Evolutionary conservation across 768 basidiomycete genomes (phyloP), one percentile per base, ranked within the genome.

Genomic region (Neoboletus magnificus): DNA sequence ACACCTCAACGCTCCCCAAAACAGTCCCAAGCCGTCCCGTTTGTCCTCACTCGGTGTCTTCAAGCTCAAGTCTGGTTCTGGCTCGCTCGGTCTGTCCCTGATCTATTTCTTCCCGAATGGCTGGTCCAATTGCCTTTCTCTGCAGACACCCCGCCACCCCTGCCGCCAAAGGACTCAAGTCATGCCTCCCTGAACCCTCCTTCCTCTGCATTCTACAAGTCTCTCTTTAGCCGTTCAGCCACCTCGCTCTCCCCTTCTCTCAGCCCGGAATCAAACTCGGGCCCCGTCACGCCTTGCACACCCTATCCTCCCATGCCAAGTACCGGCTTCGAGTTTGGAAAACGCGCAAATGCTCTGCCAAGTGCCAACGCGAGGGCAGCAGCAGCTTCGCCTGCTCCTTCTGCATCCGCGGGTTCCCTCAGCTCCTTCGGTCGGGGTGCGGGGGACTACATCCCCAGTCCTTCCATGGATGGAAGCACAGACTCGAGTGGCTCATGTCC

Each of bases 111-210:
- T 49, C 52, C 59, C 13, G 2, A 11, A 10, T 2, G 12, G 5
- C 22, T 33, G 7, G 20, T 41, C 1, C 44, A 25, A 40, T 55
- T 22, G 9, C 36, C 25, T 9, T 22, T 20, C n/a, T 16, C 15
- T 45, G 13, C 49, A 67, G 64, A 63, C n/a, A 7, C 55, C 16
- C 54, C 55, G 45, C 71, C 74, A 33, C 82, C 81, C 8, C 80
- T 75, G 2, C 87, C 87, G 0, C 86, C 86, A 39, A 88, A 89
- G 70, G 87, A 89, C 60, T 64, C 74, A 8, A 27, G 18, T 12
- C 10, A 82, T 71, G 13, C 16, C 1, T 48, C 48, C 23, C 7
- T 27, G n/a, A 37, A 41, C 30, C 50, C 48, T 51, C 61, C 60
- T 7, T 41, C 58, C 29, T 48, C 59, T 0, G 2, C 49, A 0